Evolutionary conservation across 441 rosid species (phyloP).

Genomic region (Croton laevigatus): DNA sequence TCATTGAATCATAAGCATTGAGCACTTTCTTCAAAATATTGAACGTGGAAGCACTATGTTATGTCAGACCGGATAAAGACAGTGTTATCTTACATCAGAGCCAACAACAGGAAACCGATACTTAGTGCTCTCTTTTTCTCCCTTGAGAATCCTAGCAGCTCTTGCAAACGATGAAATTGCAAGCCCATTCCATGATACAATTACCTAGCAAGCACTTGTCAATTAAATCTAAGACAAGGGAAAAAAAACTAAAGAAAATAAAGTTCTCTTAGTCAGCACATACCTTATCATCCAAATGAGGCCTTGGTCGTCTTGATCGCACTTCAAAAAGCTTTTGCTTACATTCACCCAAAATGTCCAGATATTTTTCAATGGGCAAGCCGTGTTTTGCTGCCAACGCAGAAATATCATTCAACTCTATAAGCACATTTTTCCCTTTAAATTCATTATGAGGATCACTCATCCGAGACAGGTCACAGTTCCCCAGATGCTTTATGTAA

Average conservation of each 20-base stretch:
- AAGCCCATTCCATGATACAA: constrained; percentile 94
- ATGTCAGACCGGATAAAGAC: constrained; percentile 9
- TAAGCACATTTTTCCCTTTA: constrained; percentile 72
- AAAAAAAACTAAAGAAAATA: constrained; percentile 18
- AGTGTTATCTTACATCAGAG: constrained; percentile 51
- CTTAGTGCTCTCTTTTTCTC: constrained; percentile 45
- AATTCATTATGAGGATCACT: constrained; percentile 92
- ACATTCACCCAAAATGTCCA: constrained; percentile 69
- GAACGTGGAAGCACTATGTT: background rate
- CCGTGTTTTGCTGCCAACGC: constrained; percentile 62
- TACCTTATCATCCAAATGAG: constrained; percentile 97
- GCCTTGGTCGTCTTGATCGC: constrained; percentile 71
- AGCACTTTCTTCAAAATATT: constrained; percentile 4
- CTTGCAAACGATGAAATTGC: constrained; percentile 81
- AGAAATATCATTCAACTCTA: constrained; percentile 60
- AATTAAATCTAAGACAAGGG: constrained; percentile 19
- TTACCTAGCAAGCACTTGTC: constrained; percentile 50
- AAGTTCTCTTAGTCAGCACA: background rate
- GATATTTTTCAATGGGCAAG: constrained; percentile 54
- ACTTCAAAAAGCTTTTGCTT: constrained; percentile 66
- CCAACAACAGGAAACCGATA: constrained; percentile 69
- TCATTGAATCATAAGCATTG: background rate
- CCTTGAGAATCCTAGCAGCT: constrained; percentile 73
- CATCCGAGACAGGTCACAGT: constrained; percentile 80
- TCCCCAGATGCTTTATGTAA: constrained; percentile 70